A percentile compares a stretch with the other conserved stretches of the same genome.
Evolutionary conservation across 1,139 yeast species (phyloP).

Genomic region (Blastobotrys raffinosifermentans): DNA sequence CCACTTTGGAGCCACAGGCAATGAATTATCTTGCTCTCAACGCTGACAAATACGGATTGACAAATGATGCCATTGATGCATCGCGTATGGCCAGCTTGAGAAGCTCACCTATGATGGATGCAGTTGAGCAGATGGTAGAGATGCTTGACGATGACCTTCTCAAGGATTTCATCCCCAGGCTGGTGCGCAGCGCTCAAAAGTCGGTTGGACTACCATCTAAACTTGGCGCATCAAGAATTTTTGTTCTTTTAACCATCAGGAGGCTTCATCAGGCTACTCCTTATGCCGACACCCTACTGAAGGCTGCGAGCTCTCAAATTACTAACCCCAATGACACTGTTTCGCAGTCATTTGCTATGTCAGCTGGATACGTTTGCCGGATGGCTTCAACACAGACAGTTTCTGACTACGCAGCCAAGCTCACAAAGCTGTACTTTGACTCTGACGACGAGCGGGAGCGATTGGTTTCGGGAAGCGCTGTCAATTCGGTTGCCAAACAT

Average conservation of each 20-base stretch:
- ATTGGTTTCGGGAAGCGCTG: slow-evolving; percentile 53
- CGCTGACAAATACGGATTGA: slow-evolving; percentile 80
- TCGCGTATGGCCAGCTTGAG: slow-evolving; percentile 70
- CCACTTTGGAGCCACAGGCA: slow-evolving; percentile 87
- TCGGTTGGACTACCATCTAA: slow-evolving; percentile 91
- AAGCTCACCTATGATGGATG: slow-evolving; percentile 83
- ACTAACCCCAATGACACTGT: slow-evolving; percentile 69
- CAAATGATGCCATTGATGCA: slow-evolving; percentile 67
- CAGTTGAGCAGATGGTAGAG: slow-evolving; percentile 66
- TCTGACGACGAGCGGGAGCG: slow-evolving; percentile 45
- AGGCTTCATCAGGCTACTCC: slow-evolving; percentile 52
- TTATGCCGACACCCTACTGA: slow-evolving; percentile 57
- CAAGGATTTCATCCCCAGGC: slow-evolving; percentile 45
- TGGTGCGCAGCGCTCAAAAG: slow-evolving; percentile 48
- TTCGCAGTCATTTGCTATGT: slow-evolving; percentile 67
- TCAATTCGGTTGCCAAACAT: slow-evolving; percentile 63
- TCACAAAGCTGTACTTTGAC: slow-evolving; percentile 60
- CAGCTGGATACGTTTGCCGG: slow-evolving; percentile 75
- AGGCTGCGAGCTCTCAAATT: slow-evolving; percentile 53
- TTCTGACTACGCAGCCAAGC: slow-evolving; percentile 46
- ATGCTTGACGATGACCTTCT: slow-evolving; percentile 35
- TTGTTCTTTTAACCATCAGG: slow-evolving; percentile 57
- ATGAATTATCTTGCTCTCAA: slow-evolving; percentile 80
- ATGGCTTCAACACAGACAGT: slow-evolving; percentile 52
- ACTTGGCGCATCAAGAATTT: slow-evolving; percentile 75